Base-by-base conservation (phyloP, 768 basidiomycete species). In the Austroboletus eburneus region DNA sequence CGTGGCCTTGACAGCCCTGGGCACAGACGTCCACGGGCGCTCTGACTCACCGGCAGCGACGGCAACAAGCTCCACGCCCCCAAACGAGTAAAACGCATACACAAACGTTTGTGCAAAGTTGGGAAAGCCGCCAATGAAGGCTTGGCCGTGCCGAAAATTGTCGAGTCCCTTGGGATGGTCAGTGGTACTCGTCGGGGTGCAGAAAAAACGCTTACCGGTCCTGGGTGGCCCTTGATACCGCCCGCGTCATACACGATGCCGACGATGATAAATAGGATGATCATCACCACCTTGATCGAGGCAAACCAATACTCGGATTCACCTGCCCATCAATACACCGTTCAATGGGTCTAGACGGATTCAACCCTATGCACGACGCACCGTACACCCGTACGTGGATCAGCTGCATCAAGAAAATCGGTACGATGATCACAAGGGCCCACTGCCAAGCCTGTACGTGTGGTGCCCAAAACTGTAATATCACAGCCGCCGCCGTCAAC, bases 11-110 rank as follows among this genome's bases (percentile, higher is more conserved):
- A 85, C 75, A 1, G 85, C 85, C 0, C 71, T 66, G 3, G 83
- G 83, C 23, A 86, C 76, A 1, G 79, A 65, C 59, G 79, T 79
- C 64, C 81, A 72, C 1, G 85, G 85, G 53, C 73, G 74, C 38
- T 72, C 73, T 6, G 79, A 79, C 66, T 87, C 85, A 27, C 83
- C 81, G 9, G 85, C 84, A n/a, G 85, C 84, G 25, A 87, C 63
- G 3, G 82, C 78, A 34, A 87, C 83, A 9, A 88, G 73, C 54
- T 85, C 84, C 24, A 85, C 79, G 16, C 83, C 81, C 16, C 77
- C 80, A 61, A 77, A 82, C 8, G 82, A 83, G 65, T 80, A 88
- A 50, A 85, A 85, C 12, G 83, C 83, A 27, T 74, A 85, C 30
- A 85, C 80, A 49, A 83, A 83, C 5, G 75, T 77, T 55, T 76